Conservation (phyloP, 2,329 filamentous ascomycete genomes). For the Hirsutella minnesotensis region DNA sequence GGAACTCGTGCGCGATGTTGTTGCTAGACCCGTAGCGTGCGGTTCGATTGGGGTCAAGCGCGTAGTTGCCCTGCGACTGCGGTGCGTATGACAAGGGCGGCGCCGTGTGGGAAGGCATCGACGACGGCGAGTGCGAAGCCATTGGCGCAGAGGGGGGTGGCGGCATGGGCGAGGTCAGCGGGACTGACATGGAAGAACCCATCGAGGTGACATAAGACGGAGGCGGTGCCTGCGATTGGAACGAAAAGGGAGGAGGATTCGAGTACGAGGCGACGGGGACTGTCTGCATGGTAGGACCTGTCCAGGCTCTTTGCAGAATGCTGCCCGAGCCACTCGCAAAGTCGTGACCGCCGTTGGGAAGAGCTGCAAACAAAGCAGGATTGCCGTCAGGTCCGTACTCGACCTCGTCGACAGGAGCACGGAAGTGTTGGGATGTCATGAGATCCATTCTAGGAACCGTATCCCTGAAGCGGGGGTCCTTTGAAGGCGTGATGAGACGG, state of each 20-base stretch:
- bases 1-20: conserved; percentile 11
- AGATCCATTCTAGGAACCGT: conserved; percentile 46
- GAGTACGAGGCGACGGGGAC: neutral
- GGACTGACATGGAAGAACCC: neutral
- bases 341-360: conserved; percentile 6
- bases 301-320: conserved; percentile 14
- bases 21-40: conserved; percentile 8
- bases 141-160: neutral
- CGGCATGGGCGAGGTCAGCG: conserved; percentile 1
- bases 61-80: conserved; percentile 4
- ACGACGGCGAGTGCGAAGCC: conserved; percentile 1
- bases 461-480: conserved; percentile 24
- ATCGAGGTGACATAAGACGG: conserved; percentile 1
- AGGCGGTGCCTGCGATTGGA: neutral
- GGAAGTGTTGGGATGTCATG: conserved; percentile 52
- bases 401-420: conserved; percentile 50
- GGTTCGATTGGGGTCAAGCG: conserved; percentile 6
- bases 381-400: conserved; percentile 20
- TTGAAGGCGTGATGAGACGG: conserved; percentile 45
- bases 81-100: conserved; percentile 7
- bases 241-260: neutral
- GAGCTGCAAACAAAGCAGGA: conserved; percentile 3
- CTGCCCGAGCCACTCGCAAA: conserved; percentile 5
- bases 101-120: conserved; percentile 4
- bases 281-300: conserved; percentile 10